phyloP scores from a whole-genome alignment of 2,329 filamentous ascomycete genomes.

The Macroventuria anomochaeta region DNA sequence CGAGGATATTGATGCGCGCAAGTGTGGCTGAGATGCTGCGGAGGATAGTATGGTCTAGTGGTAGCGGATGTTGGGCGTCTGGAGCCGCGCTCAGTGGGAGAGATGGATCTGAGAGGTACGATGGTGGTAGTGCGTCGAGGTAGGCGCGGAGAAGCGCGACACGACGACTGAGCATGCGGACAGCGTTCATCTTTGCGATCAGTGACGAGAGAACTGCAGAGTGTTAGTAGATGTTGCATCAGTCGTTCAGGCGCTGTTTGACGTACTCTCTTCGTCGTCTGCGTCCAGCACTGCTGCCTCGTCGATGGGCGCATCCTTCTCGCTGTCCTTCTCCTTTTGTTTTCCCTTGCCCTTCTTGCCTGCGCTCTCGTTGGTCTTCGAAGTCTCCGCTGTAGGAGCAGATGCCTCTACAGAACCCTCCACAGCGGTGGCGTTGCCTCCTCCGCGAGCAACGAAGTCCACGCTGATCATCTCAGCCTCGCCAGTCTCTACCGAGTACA shows the following conservation, averaged over 20 bases:
- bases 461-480: constrained; percentile 98
- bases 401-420: constrained; percentile 41
- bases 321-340: constrained; percentile 56
- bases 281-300: constrained; percentile 55
- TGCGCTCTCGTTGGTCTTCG: constrained; percentile 53
- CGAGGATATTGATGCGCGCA: constrained; percentile 80
- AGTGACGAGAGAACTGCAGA: constrained; percentile 67
- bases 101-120: constrained; percentile 62
- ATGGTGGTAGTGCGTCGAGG: constrained; percentile 73
- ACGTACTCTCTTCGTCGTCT: constrained; percentile 69
- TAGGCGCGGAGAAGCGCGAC: constrained; percentile 68
- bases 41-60: constrained; percentile 72
- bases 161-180: constrained; percentile 82
- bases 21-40: constrained; percentile 88
- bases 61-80: constrained; percentile 35
- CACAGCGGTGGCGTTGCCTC: constrained; percentile 75
- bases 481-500: constrained; percentile 88
- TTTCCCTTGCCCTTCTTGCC: constrained; percentile 57
- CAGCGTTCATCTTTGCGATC: constrained; percentile 87
- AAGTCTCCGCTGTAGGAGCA: constrained; percentile 17
- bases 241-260: not conserved
- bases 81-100: constrained; percentile 42
- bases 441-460: constrained; percentile 86
- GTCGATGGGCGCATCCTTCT: constrained; percentile 45
- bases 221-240: constrained; percentile 9